Evolutionary conservation across 352 stramenopile genomes (phyloP).

Genomic region (Phytophthora pinifolia): DNA sequence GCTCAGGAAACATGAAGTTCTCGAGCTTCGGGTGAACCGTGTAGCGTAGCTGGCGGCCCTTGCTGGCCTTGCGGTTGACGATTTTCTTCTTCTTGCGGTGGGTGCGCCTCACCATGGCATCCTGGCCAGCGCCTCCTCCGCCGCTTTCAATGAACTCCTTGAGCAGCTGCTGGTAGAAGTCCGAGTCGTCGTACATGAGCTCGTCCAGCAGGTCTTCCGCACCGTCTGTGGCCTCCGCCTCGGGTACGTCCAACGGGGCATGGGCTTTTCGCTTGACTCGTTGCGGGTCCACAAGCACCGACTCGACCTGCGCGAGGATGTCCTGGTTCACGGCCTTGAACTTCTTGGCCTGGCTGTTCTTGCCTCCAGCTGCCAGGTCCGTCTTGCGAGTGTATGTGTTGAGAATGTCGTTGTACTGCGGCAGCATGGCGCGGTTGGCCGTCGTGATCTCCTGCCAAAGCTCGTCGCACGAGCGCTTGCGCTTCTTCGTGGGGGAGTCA

Average conservation of each 20-base stretch:
- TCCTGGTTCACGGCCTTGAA: slow-evolving; percentile 90
- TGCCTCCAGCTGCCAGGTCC: slow-evolving; percentile 50
- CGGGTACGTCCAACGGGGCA: slow-evolving; percentile 44
- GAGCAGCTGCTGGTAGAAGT: slow-evolving; percentile 88
- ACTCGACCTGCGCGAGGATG: slow-evolving; percentile 82
- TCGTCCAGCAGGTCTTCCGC: slow-evolving; percentile 67
- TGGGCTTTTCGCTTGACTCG: slow-evolving; percentile 86
- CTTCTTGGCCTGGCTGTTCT: slow-evolving; percentile 73
- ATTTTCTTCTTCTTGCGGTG: slow-evolving; percentile 86
- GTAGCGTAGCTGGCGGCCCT: slow-evolving; percentile 82
- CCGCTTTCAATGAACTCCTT: slow-evolving; percentile 89
- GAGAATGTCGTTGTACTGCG: slow-evolving; percentile 83
- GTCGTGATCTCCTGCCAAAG: slow-evolving; percentile 52
- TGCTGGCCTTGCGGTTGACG: slow-evolving; percentile 89
- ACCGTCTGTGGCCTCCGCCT: slow-evolving; percentile 34
- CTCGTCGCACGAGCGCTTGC: slow-evolving; percentile 58
- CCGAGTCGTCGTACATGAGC: slow-evolving; percentile 86
- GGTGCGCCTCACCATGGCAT: slow-evolving; percentile 51
- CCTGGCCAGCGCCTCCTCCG: slow-evolving; percentile 45
- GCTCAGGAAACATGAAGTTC: slow-evolving; percentile 91
- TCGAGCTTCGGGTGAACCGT: slow-evolving; percentile 87
- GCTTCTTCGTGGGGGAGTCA: slow-evolving; percentile 48
- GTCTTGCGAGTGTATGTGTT: slow-evolving; percentile 81
- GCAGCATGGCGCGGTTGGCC: slow-evolving; percentile 48
- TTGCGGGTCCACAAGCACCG: slow-evolving; percentile 77